Percentiles rank a stretch among this genome's conserved stretches.
These are phyloP conservation scores for Colletotrichum spinosum DNA, from an alignment of 2,329 filamentous ascomycete genomes.

Conservation along the genomic window DNA sequence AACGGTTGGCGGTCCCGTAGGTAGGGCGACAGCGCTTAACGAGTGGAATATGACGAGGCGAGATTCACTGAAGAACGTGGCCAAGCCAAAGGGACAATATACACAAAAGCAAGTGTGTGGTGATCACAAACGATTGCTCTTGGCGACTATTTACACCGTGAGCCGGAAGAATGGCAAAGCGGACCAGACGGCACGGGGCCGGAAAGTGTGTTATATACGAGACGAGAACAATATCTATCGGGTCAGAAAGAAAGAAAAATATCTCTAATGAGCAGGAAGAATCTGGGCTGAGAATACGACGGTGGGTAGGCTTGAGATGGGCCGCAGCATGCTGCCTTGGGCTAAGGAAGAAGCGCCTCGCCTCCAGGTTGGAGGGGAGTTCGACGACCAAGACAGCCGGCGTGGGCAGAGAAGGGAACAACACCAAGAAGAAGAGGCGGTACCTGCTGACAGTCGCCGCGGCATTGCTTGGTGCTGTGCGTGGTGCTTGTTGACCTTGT, in stretches of 20 bases:
- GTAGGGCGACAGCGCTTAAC: conserved; percentile 19
- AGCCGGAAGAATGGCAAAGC: conserved; percentile 2
- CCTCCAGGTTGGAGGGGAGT: conserved; percentile 16
- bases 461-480: background rate
- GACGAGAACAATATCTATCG: conserved; percentile 5
- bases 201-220: conserved; percentile 34
- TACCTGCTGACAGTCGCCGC: conserved; percentile 5
- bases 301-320: conserved; percentile 15
- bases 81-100: conserved; percentile 23
- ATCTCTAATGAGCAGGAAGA: conserved; percentile 3
- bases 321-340: conserved; percentile 13
- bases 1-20: conserved; percentile 5
- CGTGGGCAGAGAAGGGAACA: conserved; percentile 3
- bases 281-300: conserved; percentile 26
- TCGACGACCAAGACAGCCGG: background rate
- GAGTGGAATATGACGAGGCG: conserved; percentile 27
- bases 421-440: background rate
- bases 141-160: conserved; percentile 27
- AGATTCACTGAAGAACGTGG: conserved; percentile 28
- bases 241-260: background rate
- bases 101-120: conserved; percentile 15
- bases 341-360: background rate
- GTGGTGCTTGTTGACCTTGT: background rate
- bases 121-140: conserved; percentile 10
- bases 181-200: conserved; percentile 4